These are phyloP conservation scores for Debaryomyces singareniensis DNA, from an alignment of 1,139 yeast genomes.

Conservation along the genomic window DNA sequence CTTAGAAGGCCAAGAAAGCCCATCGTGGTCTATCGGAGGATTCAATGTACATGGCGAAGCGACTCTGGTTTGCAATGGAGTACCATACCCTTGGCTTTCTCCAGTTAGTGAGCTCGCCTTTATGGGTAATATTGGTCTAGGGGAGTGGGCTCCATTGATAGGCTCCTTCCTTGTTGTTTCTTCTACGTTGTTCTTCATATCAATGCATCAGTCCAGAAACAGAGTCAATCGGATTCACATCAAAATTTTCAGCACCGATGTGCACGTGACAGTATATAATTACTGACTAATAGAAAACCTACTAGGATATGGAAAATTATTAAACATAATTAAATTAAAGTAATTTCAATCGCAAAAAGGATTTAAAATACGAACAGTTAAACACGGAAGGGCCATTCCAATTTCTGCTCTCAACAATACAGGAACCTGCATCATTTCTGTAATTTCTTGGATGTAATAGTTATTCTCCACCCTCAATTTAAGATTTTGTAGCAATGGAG, in stretches of 20 bases:
- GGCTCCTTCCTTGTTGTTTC: slow-evolving; percentile 2
- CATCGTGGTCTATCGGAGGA: slow-evolving; percentile 86
- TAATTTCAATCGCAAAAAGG: slow-evolving; percentile 50
- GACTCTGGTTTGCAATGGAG: slow-evolving; percentile 70
- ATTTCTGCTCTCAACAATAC: slow-evolving; percentile 84
- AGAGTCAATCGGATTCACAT: no score
- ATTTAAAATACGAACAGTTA: slow-evolving; percentile 88
- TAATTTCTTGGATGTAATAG: slow-evolving; percentile 68
- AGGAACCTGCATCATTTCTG: slow-evolving; percentile 74
- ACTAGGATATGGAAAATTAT: no score
- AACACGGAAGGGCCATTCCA: slow-evolving; percentile 92
- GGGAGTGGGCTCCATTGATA: slow-evolving; percentile 14
- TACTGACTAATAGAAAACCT: no score
- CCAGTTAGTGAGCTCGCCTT: slow-evolving; percentile 18
- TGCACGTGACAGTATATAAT: no score
- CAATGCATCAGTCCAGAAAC: no score
- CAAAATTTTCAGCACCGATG: no score
- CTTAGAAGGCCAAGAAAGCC: slow-evolving; percentile 89
- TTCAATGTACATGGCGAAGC: slow-evolving; percentile 78
- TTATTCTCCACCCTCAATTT: slow-evolving; percentile 58
- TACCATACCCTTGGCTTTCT: slow-evolving; percentile 9
- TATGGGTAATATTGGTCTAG: slow-evolving; percentile 19
- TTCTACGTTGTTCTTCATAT: neutral
- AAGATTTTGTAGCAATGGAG: slow-evolving; percentile 51
- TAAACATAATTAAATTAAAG: no score